Conservation (phyloP, 345 rosid species). For the Salix viminalis region DNA sequence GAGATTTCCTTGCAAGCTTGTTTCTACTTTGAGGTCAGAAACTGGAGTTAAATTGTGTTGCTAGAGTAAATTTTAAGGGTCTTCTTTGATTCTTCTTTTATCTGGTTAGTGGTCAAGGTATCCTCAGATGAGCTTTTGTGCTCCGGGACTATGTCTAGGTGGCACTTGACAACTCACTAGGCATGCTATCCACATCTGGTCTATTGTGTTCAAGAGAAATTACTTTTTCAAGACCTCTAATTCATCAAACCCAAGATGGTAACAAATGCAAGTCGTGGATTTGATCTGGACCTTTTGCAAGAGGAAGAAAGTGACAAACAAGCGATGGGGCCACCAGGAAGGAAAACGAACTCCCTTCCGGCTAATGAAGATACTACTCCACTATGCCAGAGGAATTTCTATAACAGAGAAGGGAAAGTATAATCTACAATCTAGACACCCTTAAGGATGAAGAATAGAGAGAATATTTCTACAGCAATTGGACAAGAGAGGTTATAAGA, state of each 20-base stretch:
- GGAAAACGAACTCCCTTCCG: too few species aligned
- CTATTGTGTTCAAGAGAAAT: background rate
- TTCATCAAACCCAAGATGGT: background rate
- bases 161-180: background rate
- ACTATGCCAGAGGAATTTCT: too few species aligned
- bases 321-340: too few species aligned
- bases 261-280: too few species aligned
- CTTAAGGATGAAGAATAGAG: background rate
- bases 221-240: background rate
- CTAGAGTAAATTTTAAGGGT: background rate
- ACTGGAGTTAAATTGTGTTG: background rate
- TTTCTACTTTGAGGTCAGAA: background rate
- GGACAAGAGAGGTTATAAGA: background rate
- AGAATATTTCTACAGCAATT: background rate
- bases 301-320: too few species aligned
- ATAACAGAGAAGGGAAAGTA: too few species aligned
- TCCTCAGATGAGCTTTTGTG: background rate
- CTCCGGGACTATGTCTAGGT: background rate
- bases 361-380: too few species aligned
- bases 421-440: background rate
- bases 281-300: too few species aligned
- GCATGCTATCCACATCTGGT: background rate
- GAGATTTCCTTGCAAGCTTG: background rate
- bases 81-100: background rate
- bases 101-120: background rate